A percentile compares a stretch with the other conserved stretches of the same genome.
These are phyloP conservation scores for Dittrichia graveolens DNA, from an alignment of 129 eudicot genomes.

Conservation along the genomic window DNA sequence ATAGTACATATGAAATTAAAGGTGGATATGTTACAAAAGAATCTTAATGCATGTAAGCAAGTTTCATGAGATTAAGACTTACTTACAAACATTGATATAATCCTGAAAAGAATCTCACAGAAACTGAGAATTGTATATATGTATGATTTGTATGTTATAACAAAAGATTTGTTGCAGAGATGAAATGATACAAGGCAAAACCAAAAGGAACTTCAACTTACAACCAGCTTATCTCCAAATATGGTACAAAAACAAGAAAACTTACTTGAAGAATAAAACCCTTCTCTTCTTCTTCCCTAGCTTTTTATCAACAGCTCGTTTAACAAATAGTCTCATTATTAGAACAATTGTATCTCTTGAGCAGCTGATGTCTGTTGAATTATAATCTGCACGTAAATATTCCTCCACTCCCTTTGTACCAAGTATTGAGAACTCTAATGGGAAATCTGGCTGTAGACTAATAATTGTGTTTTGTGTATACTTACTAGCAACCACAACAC, in stretches of 20 bases:
- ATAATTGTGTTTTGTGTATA: conserved; percentile 27
- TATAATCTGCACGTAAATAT: conserved; percentile 25
- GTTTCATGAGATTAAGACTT: conserved; percentile 6
- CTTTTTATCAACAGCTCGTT: conserved; percentile 40
- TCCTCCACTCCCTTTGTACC: conserved; percentile 26
- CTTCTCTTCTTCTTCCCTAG: conserved; percentile 40
- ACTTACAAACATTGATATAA: not conserved
- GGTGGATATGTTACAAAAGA: no score
- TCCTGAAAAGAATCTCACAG: not conserved
- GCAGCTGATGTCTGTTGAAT: conserved; percentile 25
- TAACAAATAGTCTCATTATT: conserved; percentile 37
- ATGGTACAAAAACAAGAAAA: not conserved
- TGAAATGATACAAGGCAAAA: conserved; percentile 5
- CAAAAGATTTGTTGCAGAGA: not conserved
- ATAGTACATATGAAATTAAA: no score
- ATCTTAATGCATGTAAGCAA: not conserved
- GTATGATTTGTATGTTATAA: not conserved
- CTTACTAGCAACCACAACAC: conserved; percentile 31
- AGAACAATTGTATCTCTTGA: conserved; percentile 45
- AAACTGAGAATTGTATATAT: not conserved
- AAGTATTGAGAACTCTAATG: conserved; percentile 35
- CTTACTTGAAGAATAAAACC: conserved; percentile 37
- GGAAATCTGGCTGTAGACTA: conserved; percentile 29
- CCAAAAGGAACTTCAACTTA: conserved; percentile 6
- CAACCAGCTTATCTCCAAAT: not conserved